Evolutionary conservation across 192 early-diverging fungal genomes (phyloP).

Genomic region (Coemansia sp.): DNA sequence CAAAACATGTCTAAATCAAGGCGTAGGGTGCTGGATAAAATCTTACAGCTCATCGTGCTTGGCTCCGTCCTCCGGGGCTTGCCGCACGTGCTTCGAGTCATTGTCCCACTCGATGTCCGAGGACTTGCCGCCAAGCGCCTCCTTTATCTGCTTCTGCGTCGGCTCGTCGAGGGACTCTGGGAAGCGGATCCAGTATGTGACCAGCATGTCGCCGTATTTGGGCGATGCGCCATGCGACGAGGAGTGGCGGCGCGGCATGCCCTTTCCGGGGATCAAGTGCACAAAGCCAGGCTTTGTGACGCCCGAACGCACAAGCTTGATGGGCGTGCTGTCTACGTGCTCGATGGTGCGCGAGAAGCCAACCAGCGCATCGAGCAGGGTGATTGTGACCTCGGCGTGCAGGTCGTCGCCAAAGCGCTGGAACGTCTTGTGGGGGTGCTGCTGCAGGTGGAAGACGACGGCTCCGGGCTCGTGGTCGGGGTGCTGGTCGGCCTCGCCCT

Average conservation of each 20-base stretch:
- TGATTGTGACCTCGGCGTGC: conserved; percentile 72
- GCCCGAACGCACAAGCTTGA: conserved; percentile 55
- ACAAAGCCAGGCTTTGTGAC: conserved; percentile 72
- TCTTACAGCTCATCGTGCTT: conserved; percentile 44
- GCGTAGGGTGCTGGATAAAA: too few species aligned
- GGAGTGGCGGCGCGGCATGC: conserved; percentile 71
- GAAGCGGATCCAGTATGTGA: conserved; percentile 84
- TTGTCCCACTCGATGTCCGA: conserved; percentile 25
- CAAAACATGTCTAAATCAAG: too few species aligned
- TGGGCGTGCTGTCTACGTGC: conserved; percentile 71
- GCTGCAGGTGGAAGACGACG: conserved; percentile 71
- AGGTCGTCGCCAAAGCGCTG: conserved; percentile 72
- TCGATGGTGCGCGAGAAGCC: conserved; percentile 74
- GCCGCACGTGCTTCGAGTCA: conserved; percentile 11
- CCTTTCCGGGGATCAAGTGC: conserved; percentile 72
- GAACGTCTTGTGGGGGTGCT: conserved; percentile 69
- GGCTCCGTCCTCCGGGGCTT: conserved; percentile 8
- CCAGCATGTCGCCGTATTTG: conserved; percentile 65
- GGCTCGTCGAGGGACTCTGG: conserved; percentile 48
- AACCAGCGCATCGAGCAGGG: conserved; percentile 70
- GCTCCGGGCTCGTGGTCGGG: conserved; percentile 89
- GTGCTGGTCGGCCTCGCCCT: conserved; percentile 85
- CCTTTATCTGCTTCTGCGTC: conserved; percentile 9
- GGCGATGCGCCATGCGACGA: conserved; percentile 1
- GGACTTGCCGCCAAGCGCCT: conserved; percentile 13